These are phyloP conservation scores for Acanthamoeba culbertsoni DNA, from an alignment of 208 protist species.

Conservation along the genomic window DNA sequence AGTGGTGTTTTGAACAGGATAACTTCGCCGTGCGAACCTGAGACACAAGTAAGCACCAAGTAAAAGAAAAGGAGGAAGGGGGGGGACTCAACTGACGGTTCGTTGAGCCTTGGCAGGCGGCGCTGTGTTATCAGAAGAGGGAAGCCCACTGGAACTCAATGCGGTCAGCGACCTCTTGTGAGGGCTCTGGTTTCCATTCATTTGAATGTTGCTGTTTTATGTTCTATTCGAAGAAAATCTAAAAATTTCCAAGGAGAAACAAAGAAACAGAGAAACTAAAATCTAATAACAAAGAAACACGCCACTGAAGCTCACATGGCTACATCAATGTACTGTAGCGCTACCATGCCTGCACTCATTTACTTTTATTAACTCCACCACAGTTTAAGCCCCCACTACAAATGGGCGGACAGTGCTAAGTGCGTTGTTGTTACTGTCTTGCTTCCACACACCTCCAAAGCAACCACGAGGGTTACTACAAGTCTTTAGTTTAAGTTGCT, in stretches of 20 bases:
- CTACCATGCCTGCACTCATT: not conserved
- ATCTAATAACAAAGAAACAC: not conserved
- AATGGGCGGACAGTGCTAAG: not conserved
- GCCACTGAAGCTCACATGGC: not conserved
- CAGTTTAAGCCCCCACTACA: not conserved
- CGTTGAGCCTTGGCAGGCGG: not conserved
- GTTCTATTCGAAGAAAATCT: not conserved
- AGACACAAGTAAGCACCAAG: not conserved
- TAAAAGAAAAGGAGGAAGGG: not conserved
- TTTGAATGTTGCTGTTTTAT: not conserved
- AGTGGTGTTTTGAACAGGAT: slow-evolving; percentile 29
- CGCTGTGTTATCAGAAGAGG: not conserved
- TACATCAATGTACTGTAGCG: not conserved
- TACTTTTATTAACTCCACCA: not conserved
- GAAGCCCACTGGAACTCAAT: not conserved
- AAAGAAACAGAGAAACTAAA: not conserved
- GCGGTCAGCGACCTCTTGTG: not conserved
- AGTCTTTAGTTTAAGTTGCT: not conserved
- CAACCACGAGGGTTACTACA: not conserved
- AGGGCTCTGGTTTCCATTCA: not conserved
- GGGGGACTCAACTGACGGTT: not conserved
- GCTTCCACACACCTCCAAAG: not conserved
- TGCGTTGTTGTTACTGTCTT: not conserved
- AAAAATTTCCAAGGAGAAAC: not conserved
- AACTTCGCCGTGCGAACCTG: not conserved